phyloP scores from a whole-genome alignment of 345 rosid species.

The Camelina neglecta region DNA sequence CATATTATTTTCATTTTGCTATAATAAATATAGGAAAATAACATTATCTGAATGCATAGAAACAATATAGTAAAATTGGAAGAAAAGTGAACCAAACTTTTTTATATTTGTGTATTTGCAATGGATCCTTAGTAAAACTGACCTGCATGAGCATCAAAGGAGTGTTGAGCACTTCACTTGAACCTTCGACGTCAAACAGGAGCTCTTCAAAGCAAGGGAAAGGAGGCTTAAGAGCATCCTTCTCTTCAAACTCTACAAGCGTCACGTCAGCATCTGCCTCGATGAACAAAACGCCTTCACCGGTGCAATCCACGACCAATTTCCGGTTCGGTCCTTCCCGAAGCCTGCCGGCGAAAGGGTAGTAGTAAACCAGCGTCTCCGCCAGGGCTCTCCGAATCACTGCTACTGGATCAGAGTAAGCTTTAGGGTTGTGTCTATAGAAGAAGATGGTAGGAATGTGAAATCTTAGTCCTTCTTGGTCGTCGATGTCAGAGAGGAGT shows the following conservation, averaged over 20 bases:
- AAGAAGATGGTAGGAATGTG: slow-evolving; percentile 48
- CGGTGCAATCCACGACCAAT: neutral
- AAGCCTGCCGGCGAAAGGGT: neutral
- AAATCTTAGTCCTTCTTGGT: slow-evolving; percentile 56
- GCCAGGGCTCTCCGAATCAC: neutral
- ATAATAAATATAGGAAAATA: too few relatives aligned
- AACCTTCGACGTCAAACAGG: slow-evolving; percentile 38
- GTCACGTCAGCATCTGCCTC: neutral
- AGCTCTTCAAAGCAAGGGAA: slow-evolving; percentile 49
- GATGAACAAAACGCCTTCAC: neutral
- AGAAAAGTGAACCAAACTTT: neutral
- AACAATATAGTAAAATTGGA: neutral
- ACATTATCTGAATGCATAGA: neutral
- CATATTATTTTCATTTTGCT: neutral
- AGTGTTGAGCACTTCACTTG: slow-evolving; percentile 34
- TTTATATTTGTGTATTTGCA: neutral
- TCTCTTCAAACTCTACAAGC: neutral
- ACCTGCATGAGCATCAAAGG: slow-evolving; percentile 50
- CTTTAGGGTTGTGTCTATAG: slow-evolving; percentile 30
- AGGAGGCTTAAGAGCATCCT: slow-evolving; percentile 44
- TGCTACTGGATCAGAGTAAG: neutral
- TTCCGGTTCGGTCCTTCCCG: neutral
- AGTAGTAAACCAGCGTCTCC: neutral
- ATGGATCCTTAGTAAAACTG: neutral
- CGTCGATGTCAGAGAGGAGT: slow-evolving; percentile 63